A percentile compares a stretch with the other conserved stretches of the same genome.
phyloP scores from a whole-genome alignment of 441 rosid species.

The Codiaeum variegatum region DNA sequence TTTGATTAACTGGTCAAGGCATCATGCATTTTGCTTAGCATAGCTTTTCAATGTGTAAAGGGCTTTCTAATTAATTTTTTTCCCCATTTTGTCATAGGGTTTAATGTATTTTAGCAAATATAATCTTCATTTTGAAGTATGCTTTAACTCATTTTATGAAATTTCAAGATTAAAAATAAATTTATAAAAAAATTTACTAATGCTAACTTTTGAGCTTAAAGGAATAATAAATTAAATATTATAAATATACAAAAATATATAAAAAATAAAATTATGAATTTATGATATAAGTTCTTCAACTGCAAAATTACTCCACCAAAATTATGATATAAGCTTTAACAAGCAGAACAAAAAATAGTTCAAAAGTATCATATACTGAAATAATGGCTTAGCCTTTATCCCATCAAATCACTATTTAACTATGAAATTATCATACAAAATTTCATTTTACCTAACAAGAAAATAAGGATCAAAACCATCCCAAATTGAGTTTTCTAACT shows the following conservation, averaged over 20 bases:
- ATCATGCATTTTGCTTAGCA: not conserved
- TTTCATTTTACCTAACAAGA: constrained; percentile 49
- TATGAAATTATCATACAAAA: constrained; percentile 18
- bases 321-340: not conserved
- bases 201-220: too few relatives aligned
- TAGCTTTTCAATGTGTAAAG: not conserved
- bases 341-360: not conserved
- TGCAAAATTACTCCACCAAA: not conserved
- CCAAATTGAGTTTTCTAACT: constrained; percentile 38
- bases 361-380: not conserved
- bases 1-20: not conserved
- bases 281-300: too few relatives aligned
- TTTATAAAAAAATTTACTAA: too few relatives aligned
- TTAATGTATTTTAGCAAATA: not conserved
- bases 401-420: constrained; percentile 3
- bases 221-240: too few relatives aligned
- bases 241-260: too few relatives aligned
- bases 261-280: too few relatives aligned
- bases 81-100: not conserved
- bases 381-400: not conserved
- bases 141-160: too few relatives aligned
- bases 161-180: too few relatives aligned
- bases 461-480: constrained; percentile 82
- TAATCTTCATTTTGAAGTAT: not conserved
- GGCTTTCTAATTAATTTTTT: not conserved